phyloP scores from a whole-genome alignment of 805 yeast genomes.

The Priceomyces haplophilus region DNA sequence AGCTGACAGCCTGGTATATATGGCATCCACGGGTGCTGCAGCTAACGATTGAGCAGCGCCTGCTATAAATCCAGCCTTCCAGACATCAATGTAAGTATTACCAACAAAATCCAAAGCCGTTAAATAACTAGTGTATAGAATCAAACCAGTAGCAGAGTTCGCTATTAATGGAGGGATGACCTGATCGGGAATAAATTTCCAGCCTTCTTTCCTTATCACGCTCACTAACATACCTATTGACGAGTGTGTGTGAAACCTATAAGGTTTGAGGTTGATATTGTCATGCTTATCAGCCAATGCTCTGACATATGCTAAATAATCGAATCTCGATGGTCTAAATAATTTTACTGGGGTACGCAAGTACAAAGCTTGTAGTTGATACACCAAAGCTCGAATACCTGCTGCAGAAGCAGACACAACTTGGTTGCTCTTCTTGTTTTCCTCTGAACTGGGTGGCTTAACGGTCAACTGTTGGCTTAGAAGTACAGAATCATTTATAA shows the following conservation, averaged over 20 bases:
- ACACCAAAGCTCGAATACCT: slow-evolving; percentile 78
- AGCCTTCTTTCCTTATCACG: slow-evolving; percentile 75
- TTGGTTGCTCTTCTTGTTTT: slow-evolving; percentile 25
- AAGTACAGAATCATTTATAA: not conserved
- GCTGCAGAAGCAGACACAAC: slow-evolving; percentile 81
- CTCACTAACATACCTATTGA: slow-evolving; percentile 68
- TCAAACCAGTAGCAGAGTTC: slow-evolving; percentile 84
- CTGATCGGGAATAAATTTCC: slow-evolving; percentile 82
- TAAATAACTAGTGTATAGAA: slow-evolving; percentile 79
- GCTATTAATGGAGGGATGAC: slow-evolving; percentile 85
- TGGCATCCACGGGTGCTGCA: slow-evolving; percentile 92
- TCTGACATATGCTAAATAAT: slow-evolving; percentile 70
- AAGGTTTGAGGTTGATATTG: slow-evolving; percentile 45
- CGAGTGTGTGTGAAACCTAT: slow-evolving; percentile 66
- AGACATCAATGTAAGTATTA: slow-evolving; percentile 47
- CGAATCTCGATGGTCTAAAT: slow-evolving; percentile 88
- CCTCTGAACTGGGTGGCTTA: not conserved
- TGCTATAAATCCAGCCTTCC: slow-evolving; percentile 80
- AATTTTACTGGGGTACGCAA: slow-evolving; percentile 79
- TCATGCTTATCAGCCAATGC: slow-evolving; percentile 46
- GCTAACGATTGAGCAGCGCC: slow-evolving; percentile 86
- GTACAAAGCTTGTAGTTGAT: slow-evolving; percentile 74
- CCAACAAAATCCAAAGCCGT: slow-evolving; percentile 41
- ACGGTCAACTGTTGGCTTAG: not conserved
- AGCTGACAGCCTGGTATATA: slow-evolving; percentile 75